These are phyloP conservation scores for Pochonia chlamydosporia DNA, from an alignment of 2,329 filamentous ascomycete genomes.

Conservation along the genomic window DNA sequence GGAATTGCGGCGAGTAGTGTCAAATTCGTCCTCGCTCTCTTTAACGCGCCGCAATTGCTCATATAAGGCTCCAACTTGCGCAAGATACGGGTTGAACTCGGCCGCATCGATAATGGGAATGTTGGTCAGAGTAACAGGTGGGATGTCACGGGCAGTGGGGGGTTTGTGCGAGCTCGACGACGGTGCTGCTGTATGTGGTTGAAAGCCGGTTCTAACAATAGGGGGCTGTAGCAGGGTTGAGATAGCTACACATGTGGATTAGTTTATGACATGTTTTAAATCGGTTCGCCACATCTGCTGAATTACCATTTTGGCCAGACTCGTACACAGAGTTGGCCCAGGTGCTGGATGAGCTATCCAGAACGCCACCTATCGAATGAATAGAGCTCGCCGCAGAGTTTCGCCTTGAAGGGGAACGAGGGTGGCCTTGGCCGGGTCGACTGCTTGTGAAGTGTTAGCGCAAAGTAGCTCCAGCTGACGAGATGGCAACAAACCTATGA, in stretches of 20 bases:
- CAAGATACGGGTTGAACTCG: conserved; percentile 78
- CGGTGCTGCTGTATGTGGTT: conserved; percentile 70
- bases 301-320: conserved; percentile 74
- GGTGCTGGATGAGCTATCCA: conserved; percentile 61
- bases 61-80: conserved; percentile 80
- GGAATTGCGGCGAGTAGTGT: conserved; percentile 32
- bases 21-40: conserved; percentile 63
- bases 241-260: conserved; percentile 54
- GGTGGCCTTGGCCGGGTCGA: conserved; percentile 38
- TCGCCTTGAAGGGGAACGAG: conserved; percentile 53
- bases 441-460: conserved; percentile 22
- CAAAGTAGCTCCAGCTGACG: neutral
- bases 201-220: conserved; percentile 80
- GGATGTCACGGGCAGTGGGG: conserved; percentile 83
- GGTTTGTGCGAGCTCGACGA: conserved; percentile 69
- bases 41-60: conserved; percentile 83
- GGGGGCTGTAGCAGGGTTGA: conserved; percentile 89
- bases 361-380: conserved; percentile 75
- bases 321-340: conserved; percentile 57
- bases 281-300: neutral
- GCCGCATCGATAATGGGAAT: conserved; percentile 73
- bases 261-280: neutral
- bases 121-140: conserved; percentile 85
- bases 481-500: conserved; percentile 41
- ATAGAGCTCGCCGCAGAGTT: conserved; percentile 85